Conservation (phyloP, 352 stramenopile genomes). For the Blastocystis sp. region DNA sequence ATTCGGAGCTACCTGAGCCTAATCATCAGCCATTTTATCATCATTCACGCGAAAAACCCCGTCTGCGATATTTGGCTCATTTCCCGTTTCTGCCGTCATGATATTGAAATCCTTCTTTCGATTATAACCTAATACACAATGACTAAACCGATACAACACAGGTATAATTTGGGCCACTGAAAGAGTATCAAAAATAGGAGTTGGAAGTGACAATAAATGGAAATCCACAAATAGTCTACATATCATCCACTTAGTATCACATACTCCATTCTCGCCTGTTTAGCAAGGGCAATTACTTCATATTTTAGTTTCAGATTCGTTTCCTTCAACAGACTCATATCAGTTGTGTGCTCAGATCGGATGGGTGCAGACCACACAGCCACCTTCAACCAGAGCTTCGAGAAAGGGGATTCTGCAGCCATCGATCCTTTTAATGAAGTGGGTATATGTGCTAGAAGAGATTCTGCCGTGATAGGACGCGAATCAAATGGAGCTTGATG, state of each 20-base stretch:
- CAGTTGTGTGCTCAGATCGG: neutral
- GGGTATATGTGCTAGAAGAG: constrained; percentile 2
- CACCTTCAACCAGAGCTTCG: neutral
- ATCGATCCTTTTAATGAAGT: constrained; percentile 5
- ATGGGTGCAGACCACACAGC: neutral
- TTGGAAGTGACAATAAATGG: neutral
- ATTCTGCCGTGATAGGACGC: neutral
- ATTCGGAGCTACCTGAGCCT: neutral
- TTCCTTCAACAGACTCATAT: neutral
- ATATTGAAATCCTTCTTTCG: neutral
- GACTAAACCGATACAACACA: neutral
- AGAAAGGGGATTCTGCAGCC: neutral
- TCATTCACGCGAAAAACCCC: neutral
- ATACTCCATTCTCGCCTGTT: constrained; percentile 56
- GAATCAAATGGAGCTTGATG: no score
- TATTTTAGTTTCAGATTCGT: neutral
- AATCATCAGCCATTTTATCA: neutral
- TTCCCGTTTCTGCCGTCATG: neutral
- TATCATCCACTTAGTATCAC: neutral
- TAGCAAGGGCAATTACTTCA: constrained; percentile 1
- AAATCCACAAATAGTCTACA: constrained; percentile 33
- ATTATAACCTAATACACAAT: constrained; percentile 10
- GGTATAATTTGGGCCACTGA: neutral
- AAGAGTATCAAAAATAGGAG: neutral
- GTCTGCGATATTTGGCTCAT: neutral